Evolutionary conservation across 768 basidiomycete species (phyloP), one percentile per base, ranked within the genome.

Genomic region (Dioszegia aurantiaca): DNA sequence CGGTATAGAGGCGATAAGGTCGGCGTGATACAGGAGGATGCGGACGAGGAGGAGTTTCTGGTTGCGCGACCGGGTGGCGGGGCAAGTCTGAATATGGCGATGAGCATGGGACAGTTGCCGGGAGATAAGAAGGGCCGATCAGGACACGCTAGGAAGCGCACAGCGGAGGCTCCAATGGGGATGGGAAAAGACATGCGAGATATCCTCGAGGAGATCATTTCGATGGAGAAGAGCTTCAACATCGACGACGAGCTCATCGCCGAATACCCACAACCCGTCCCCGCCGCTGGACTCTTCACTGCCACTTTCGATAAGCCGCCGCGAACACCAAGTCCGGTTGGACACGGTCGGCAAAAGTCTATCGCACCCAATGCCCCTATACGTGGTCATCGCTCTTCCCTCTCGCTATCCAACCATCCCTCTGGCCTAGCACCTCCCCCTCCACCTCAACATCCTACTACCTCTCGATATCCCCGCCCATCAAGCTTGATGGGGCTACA

Each of bases 151-250:
- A 19, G 24, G 24, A 39, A 40, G 37, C 40, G 27, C 16, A 40
- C n/a, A 2, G 51, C 51, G 24, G 55, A 58, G 27, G 53, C 56
- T 4, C 56, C 59, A 8, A 65, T 72, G 28, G 69, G 71, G 3
- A 70, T 73, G 66, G 74, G 70, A 21, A 69, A 66, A 45, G 74
- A 76, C 55, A 76, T 76, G 72, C 57, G 68, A 39, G 72, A 76
- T 58, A 69, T 74, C 16, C 59, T 76, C 19, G 74, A 76, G 48
- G 74, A 76, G 60, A 74, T 76, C 47, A 70, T 76, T 23, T 58
- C 58, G 51, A 76, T 76, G 74, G 74, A 76, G 48, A 66, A 76
- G 54, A 61, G 55, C 10, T 76, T 74, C 60, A 39, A 55, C 9
- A 46, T 76, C 5, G 70, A 71, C 48, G 64, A 62, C 21, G 62